These are phyloP conservation scores for Myriosclerotinia curreyana DNA, from an alignment of 2,329 filamentous ascomycete species.

Conservation along the genomic window DNA sequence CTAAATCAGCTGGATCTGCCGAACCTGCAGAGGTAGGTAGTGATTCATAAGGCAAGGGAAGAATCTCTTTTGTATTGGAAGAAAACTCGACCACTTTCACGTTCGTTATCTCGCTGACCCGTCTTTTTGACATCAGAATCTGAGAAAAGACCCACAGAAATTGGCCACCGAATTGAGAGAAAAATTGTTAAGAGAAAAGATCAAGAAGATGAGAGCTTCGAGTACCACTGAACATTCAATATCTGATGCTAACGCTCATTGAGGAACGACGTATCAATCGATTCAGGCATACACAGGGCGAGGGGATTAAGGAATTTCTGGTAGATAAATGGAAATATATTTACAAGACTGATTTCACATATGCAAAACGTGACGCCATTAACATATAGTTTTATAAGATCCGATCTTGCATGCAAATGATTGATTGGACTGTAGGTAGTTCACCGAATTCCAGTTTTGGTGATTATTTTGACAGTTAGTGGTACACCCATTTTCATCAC, in stretches of 20 bases:
- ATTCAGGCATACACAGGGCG: constrained; percentile 6
- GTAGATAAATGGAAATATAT: constrained; percentile 12
- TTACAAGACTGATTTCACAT: constrained; percentile 12
- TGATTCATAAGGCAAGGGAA: constrained; percentile 35
- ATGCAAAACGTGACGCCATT: background rate
- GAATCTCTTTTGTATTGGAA: constrained; percentile 27
- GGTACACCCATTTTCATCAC: too few relatives aligned
- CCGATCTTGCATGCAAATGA: background rate
- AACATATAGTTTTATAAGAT: background rate
- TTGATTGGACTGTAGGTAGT: background rate
- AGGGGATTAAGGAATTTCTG: background rate
- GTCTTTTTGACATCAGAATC: constrained; percentile 35
- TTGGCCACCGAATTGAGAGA: constrained; percentile 48
- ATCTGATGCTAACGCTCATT: constrained; percentile 48
- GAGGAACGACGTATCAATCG: constrained; percentile 35
- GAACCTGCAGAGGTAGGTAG: constrained; percentile 46
- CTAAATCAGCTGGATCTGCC: constrained; percentile 28
- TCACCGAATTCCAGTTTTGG: background rate
- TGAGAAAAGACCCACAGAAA: constrained; percentile 42
- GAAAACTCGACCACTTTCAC: constrained; percentile 19
- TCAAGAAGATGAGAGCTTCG: constrained; percentile 55
- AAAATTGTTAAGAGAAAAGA: constrained; percentile 51
- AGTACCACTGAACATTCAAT: constrained; percentile 41
- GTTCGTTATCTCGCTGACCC: constrained; percentile 39
- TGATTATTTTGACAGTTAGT: background rate